Evolutionary conservation across 1,284 basidiomycete species (phyloP).

Genomic region (Trametes pubescens): DNA sequence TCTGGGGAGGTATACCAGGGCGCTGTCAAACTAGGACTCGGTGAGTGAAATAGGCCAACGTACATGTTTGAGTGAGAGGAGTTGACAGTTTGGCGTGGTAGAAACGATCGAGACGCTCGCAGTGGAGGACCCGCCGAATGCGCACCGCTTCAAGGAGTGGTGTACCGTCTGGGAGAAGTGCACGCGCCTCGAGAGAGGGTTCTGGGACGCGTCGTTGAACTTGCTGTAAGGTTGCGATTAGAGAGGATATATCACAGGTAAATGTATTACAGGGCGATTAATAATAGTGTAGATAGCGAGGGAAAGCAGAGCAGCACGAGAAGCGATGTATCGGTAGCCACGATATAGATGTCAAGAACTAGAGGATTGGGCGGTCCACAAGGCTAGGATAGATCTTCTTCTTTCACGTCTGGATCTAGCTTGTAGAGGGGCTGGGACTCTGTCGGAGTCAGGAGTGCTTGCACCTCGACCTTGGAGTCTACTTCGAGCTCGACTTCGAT

Average conservation of each 20-base stretch:
- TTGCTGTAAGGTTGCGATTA: constrained; percentile 39
- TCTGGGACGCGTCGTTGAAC: constrained; percentile 89
- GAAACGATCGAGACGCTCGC: constrained; percentile 70
- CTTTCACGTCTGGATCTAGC: constrained; percentile 17
- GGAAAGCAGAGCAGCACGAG: constrained; percentile 15
- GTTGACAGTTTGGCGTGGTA: constrained; percentile 40
- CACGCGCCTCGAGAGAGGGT: constrained; percentile 82
- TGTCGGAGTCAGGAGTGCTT: background rate
- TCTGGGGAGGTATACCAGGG: constrained; percentile 73
- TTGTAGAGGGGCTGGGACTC: constrained; percentile 2
- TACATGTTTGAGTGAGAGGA: constrained; percentile 1
- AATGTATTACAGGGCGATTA: background rate
- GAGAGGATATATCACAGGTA: background rate
- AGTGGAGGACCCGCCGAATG: constrained; percentile 70
- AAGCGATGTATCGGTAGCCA: constrained; percentile 26
- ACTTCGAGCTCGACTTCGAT: constrained; percentile 50
- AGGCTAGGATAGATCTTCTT: constrained; percentile 15
- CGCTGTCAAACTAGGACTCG: constrained; percentile 77
- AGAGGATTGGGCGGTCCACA: background rate
- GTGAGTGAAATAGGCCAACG: constrained; percentile 49
- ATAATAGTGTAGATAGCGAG: background rate
- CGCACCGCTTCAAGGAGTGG: constrained; percentile 70
- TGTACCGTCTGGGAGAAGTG: constrained; percentile 81
- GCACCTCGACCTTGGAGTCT: constrained; percentile 26
- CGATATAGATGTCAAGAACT: constrained; percentile 1